Conservation (phyloP, 208 protist genomes). For the Kentomonas sorsogonicus region DNA sequence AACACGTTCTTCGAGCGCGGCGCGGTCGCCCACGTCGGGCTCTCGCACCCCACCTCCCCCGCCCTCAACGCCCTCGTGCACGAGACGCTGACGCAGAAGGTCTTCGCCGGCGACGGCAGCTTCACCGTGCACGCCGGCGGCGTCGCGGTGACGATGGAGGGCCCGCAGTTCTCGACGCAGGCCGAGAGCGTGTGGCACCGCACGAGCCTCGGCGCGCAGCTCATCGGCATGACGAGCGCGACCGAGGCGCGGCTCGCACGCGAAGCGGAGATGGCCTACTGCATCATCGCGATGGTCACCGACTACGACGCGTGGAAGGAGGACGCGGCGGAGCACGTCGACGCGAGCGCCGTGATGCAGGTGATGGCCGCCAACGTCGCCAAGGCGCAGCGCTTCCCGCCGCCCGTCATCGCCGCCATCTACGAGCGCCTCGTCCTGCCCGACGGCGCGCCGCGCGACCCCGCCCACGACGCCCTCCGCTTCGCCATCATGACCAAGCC, state of each 20-base stretch:
- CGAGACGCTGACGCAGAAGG: constrained; percentile 11
- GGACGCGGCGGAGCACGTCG: constrained; percentile 66
- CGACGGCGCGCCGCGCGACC: constrained; percentile 19
- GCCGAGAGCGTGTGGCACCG: constrained; percentile 85
- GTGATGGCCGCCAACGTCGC: constrained; percentile 50
- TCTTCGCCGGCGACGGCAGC: not conserved
- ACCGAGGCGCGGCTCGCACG: constrained; percentile 88
- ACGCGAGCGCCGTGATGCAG: constrained; percentile 41
- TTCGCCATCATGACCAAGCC: constrained; percentile 48
- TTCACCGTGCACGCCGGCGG: constrained; percentile 32
- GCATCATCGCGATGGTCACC: constrained; percentile 87
- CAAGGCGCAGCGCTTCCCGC: constrained; percentile 63
- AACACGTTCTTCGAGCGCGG: constrained; percentile 84
- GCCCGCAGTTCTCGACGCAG: constrained; percentile 85
- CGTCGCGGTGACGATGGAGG: constrained; percentile 90
- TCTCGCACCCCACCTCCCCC: constrained; percentile 72
- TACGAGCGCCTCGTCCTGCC: constrained; percentile 13
- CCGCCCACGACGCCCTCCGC: constrained; percentile 49
- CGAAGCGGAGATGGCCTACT: constrained; percentile 90
- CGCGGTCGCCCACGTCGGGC: constrained; percentile 77
- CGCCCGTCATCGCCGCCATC: constrained; percentile 37
- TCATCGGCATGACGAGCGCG: constrained; percentile 92
- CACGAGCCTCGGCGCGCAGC: constrained; percentile 47
- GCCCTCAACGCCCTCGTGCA: constrained; percentile 36
- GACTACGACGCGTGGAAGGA: constrained; percentile 93